These are phyloP conservation scores for Phytophthora constricta DNA, from an alignment of 352 stramenopile genomes.

Conservation along the genomic window DNA sequence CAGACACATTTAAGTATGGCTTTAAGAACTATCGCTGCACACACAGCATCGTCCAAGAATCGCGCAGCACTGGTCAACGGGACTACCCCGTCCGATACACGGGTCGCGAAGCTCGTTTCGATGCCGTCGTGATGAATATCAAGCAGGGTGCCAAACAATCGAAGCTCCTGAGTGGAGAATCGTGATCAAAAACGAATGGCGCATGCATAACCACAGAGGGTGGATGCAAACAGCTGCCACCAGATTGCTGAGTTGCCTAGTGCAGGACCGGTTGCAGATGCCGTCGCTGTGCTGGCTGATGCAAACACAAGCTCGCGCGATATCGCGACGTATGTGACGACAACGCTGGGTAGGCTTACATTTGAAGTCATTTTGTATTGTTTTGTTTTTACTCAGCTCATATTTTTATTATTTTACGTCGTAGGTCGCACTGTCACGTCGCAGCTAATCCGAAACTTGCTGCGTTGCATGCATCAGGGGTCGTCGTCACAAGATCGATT, in stretches of 20 bases:
- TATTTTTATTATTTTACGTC: not conserved
- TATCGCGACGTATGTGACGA: constrained; percentile 1
- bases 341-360: not conserved
- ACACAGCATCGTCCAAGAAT: constrained; percentile 9
- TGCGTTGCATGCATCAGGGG: not conserved
- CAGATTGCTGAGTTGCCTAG: not conserved
- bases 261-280: not conserved
- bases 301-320: not conserved
- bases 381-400: not conserved
- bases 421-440: constrained; percentile 2
- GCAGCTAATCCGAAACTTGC: constrained; percentile 7
- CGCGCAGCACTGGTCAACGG: not conserved
- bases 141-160: not conserved
- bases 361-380: not conserved
- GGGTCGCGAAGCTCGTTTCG: constrained; percentile 2
- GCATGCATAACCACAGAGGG: constrained; percentile 10
- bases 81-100: not conserved
- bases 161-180: not conserved
- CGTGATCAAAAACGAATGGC: constrained; percentile 3
- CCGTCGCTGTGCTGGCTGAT: constrained; percentile 6
- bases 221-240: not conserved
- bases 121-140: constrained; percentile 2
- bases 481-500: constrained; percentile 1
- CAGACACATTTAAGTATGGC: not conserved
- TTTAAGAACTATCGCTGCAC: constrained; percentile 14